Conservation (phyloP, 495 filamentous ascomycete species). For the Penicillium fimorum region DNA sequence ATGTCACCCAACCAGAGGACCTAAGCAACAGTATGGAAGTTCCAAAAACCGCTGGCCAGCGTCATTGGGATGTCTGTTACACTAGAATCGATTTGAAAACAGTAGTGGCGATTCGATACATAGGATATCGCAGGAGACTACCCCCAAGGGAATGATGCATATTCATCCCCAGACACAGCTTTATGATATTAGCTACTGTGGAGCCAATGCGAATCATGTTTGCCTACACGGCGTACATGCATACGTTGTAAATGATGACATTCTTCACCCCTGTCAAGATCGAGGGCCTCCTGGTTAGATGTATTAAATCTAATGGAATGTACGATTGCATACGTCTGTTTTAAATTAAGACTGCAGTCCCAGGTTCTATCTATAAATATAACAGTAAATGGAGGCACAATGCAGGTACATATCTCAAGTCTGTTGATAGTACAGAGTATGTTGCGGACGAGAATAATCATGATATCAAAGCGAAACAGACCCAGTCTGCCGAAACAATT, state of each 20-base stretch:
- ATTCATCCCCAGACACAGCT: neutral
- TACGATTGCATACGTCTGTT: neutral
- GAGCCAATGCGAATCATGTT: neutral
- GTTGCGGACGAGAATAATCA: neutral
- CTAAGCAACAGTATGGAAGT: conserved; percentile 1
- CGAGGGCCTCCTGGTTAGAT: neutral
- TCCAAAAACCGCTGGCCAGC: neutral
- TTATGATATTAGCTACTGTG: neutral
- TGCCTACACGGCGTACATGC: neutral
- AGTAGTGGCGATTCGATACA: neutral
- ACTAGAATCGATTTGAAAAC: neutral
- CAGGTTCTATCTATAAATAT: neutral
- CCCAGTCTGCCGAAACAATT: conserved; percentile 9
- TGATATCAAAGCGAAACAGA: conserved; percentile 9
- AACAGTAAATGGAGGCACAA: neutral
- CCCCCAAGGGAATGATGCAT: neutral
- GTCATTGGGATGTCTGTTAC: neutral
- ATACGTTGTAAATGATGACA: conserved; percentile 2
- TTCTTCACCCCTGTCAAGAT: conserved; percentile 5
- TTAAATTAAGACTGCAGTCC: neutral
- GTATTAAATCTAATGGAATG: conserved; percentile 15
- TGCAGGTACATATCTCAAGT: neutral
- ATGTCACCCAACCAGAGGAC: neutral
- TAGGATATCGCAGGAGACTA: neutral
- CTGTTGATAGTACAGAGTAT: conserved; percentile 5